A percentile compares a stretch with the other conserved stretches of the same genome.
These are phyloP conservation scores for Chalciporus pseudorubinellus DNA, from an alignment of 768 basidiomycete genomes.

Conservation along the genomic window DNA sequence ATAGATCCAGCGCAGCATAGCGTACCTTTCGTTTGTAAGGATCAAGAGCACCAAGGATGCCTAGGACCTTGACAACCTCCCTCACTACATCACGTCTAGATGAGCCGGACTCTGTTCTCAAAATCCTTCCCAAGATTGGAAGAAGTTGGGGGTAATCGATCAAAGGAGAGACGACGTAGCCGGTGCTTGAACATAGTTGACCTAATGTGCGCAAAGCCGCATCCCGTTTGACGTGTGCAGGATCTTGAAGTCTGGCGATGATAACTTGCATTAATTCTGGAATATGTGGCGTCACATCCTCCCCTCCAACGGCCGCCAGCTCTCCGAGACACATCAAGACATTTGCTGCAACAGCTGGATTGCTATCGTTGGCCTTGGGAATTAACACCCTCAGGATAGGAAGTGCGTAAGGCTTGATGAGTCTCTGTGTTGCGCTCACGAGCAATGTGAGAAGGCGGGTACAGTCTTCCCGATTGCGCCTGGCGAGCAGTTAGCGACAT, in stretches of 20 bases:
- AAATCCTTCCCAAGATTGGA: constrained; percentile 78
- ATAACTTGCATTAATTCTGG: constrained; percentile 89
- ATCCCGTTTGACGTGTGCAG: constrained; percentile 84
- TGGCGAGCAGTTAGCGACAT: constrained; percentile 26
- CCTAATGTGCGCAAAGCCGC: constrained; percentile 93
- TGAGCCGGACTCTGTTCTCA: constrained; percentile 73
- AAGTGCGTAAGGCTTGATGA: constrained; percentile 94
- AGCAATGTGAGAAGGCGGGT: constrained; percentile 86
- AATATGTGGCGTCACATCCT: constrained; percentile 82
- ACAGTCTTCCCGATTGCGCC: constrained; percentile 88
- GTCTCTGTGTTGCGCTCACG: constrained; percentile 85
- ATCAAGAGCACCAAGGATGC: constrained; percentile 93
- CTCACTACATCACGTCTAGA: constrained; percentile 89
- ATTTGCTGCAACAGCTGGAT: constrained; percentile 86
- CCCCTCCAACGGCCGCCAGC: constrained; percentile 88
- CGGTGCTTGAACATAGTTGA: constrained; percentile 93
- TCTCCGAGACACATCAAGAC: constrained; percentile 95
- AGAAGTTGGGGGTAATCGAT: constrained; percentile 89
- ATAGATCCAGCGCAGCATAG: background rate
- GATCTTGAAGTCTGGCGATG: constrained; percentile 85
- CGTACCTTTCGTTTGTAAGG: constrained; percentile 91
- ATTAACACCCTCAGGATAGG: constrained; percentile 93
- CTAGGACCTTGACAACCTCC: constrained; percentile 93
- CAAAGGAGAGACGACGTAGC: constrained; percentile 89
- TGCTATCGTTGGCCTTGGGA: constrained; percentile 81